Conservation (phyloP, 768 basidiomycete genomes). For the Tricholoma saponaceum region DNA sequence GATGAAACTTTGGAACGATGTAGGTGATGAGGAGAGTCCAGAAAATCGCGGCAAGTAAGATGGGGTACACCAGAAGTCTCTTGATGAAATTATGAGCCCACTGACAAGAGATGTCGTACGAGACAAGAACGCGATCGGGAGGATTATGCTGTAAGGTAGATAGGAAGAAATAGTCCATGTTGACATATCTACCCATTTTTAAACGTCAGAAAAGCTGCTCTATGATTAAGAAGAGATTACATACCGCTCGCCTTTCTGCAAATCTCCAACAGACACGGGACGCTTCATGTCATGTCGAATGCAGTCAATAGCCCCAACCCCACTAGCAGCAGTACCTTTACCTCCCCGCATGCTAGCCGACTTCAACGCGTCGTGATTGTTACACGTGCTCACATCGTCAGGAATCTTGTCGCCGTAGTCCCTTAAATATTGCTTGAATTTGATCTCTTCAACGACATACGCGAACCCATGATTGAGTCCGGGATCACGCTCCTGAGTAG, state of each 20-base stretch:
- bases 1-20: slow-evolving; percentile 28
- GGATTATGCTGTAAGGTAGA: slow-evolving; percentile 14
- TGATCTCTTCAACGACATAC: too few species aligned
- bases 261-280: slow-evolving; percentile 7
- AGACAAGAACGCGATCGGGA: slow-evolving; percentile 10
- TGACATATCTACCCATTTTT: too few species aligned
- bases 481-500: slow-evolving; percentile 13
- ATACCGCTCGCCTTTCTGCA: too few species aligned
- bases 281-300: slow-evolving; percentile 16
- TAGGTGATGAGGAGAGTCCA: slow-evolving; percentile 1
- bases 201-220: neutral
- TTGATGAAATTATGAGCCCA: too few species aligned
- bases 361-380: too few species aligned
- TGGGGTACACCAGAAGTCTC: slow-evolving; percentile 6
- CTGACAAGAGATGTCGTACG: too few species aligned
- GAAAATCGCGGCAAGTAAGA: neutral
- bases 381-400: too few species aligned
- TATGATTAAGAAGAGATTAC: neutral
- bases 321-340: slow-evolving; percentile 12
- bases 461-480: too few species aligned
- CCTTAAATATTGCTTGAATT: slow-evolving; percentile 9
- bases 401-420: too few species aligned
- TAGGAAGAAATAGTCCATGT: slow-evolving; percentile 24
- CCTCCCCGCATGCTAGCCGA: slow-evolving; percentile 4
- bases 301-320: too few species aligned